phyloP scores from a whole-genome alignment of 371 early-diverging fungal genomes.

The Rhizomucor pusillus region DNA sequence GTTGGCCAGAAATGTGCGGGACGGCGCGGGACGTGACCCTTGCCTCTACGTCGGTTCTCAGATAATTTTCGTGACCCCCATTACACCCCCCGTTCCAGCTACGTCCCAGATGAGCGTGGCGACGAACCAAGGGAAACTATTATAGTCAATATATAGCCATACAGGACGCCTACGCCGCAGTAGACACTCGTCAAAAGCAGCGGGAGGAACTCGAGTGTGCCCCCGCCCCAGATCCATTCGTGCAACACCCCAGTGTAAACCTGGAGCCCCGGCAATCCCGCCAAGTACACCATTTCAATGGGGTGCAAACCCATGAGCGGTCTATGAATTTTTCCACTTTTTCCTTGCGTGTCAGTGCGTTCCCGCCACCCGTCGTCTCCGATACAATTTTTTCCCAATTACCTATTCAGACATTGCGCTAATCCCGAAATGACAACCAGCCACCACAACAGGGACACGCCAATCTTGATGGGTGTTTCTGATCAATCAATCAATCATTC shows the following conservation, averaged over 20 bases:
- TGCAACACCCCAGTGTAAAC: conserved; percentile 59
- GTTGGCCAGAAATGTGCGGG: too few species aligned
- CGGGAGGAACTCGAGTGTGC: conserved; percentile 72
- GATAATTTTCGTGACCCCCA: too few species aligned
- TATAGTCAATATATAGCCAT: conserved; percentile 65
- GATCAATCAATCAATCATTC: conserved; percentile 9
- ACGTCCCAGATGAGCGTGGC: too few species aligned
- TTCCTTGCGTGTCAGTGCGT: too few species aligned
- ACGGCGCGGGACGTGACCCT: too few species aligned
- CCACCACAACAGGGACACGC: conserved; percentile 56
- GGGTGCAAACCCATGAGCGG: conserved; percentile 21
- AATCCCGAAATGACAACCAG: conserved; percentile 49
- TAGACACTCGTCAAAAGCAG: conserved; percentile 82
- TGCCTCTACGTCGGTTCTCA: too few species aligned
- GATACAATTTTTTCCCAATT: conserved; percentile 6
- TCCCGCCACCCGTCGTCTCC: too few species aligned
- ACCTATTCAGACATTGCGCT: conserved; percentile 43
- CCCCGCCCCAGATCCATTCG: conserved; percentile 47
- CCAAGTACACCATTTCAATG: conserved; percentile 63
- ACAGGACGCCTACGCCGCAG: conserved; percentile 74
- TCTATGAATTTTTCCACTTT: conserved; percentile 11
- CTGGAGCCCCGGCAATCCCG: conserved; percentile 64
- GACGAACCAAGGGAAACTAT: conserved; percentile 19
- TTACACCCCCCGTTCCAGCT: too few species aligned
- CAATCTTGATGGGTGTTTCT: conserved; percentile 68